A percentile compares a stretch with the other conserved stretches of the same genome.
These are phyloP conservation scores for Tetrapyrgos nigripes DNA, from an alignment of 1,284 basidiomycete genomes.

Conservation along the genomic window DNA sequence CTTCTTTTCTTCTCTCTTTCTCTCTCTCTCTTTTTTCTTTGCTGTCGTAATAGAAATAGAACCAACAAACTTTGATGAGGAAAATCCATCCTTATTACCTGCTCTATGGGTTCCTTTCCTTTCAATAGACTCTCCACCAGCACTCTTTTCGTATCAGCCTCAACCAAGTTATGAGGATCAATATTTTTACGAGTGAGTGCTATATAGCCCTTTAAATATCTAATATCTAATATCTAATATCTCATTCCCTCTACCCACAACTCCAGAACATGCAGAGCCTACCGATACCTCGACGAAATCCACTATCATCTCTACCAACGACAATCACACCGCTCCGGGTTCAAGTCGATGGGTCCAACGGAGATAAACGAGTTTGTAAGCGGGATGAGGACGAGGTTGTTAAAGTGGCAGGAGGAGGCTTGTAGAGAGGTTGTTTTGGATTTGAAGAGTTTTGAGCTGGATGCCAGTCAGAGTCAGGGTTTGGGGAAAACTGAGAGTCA, in stretches of 20 bases:
- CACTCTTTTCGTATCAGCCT: conserved; percentile 16
- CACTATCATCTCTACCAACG: conserved; percentile 15
- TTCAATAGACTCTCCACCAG: conserved; percentile 11
- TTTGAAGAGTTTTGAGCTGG: too few species aligned
- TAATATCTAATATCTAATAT: not conserved
- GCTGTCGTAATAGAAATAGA: too few species aligned
- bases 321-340: too few species aligned
- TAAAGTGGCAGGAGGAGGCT: conserved; percentile 15
- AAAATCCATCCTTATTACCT: too few species aligned
- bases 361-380: conserved; percentile 15
- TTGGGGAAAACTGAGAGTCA: too few species aligned
- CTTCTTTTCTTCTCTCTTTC: not conserved
- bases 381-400: conserved; percentile 12
- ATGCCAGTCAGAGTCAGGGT: too few species aligned
- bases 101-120: conserved; percentile 13
- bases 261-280: conserved; percentile 12
- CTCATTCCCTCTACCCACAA: not conserved
- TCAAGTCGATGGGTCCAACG: conserved; percentile 7
- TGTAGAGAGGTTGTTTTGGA: conserved; percentile 10
- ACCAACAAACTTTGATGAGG: too few species aligned
- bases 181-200: conserved; percentile 19
- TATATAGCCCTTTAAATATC: not conserved
- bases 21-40: not conserved
- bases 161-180: conserved; percentile 16
- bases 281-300: conserved; percentile 18